Evolutionary conservation across 2,329 filamentous ascomycete species (phyloP).

Genomic region (Chaetoscypha palmicola): DNA sequence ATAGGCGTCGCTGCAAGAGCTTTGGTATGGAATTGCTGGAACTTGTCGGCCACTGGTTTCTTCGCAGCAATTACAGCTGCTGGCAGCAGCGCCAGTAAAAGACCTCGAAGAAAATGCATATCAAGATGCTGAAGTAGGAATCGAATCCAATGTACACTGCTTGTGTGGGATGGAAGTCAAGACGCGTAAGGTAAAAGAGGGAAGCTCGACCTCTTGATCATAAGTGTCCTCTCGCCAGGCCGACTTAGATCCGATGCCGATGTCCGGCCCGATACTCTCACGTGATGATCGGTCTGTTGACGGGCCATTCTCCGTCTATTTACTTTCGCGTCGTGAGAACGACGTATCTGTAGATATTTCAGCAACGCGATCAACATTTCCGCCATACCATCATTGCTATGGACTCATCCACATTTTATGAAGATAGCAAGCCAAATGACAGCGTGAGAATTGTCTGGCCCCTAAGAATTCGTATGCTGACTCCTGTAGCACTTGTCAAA

Average conservation of each 20-base stretch:
- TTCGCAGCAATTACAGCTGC: conserved; percentile 56
- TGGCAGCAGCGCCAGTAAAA: conserved; percentile 57
- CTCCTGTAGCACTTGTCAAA: conserved; percentile 25
- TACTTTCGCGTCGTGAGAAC: not conserved
- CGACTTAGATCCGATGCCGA: too few species aligned
- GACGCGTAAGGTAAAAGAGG: too few species aligned
- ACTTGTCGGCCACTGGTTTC: conserved; percentile 58
- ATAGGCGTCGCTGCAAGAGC: conserved; percentile 59
- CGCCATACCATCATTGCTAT: conserved; percentile 14
- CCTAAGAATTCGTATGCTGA: too few species aligned
- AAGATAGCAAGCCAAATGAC: conserved; percentile 24
- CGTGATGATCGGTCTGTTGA: too few species aligned
- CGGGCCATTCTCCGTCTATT: too few species aligned
- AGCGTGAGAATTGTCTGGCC: too few species aligned
- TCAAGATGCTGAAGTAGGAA: conserved; percentile 29
- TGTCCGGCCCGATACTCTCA: too few species aligned
- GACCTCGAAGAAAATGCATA: conserved; percentile 62
- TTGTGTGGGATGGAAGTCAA: too few species aligned
- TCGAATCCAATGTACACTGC: not conserved
- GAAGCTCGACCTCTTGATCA: conserved; percentile 1
- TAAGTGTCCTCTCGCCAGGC: conserved; percentile 5
- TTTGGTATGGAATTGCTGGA: conserved; percentile 63
- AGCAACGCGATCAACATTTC: too few species aligned
- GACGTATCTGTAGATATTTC: too few species aligned
- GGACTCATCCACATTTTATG: conserved; percentile 26